A percentile compares a stretch with the other conserved stretches of the same genome.
These are phyloP conservation scores for Fraxinus anomala DNA, from an alignment of 257 asterid species.

Conservation along the genomic window DNA sequence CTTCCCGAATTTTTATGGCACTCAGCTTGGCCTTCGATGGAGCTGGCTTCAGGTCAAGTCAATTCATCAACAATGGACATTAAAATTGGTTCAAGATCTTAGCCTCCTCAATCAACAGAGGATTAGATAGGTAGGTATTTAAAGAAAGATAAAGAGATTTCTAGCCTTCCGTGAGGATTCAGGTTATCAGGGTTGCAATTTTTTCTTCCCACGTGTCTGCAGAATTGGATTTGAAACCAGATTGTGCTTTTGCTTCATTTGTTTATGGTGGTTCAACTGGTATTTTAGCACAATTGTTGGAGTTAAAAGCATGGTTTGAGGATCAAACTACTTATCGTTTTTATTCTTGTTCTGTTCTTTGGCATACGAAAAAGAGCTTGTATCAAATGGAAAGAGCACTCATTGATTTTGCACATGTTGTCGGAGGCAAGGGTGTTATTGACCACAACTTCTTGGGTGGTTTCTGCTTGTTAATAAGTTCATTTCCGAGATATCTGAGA, in stretches of 20 bases:
- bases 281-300: slow-evolving; percentile 45
- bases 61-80: slow-evolving; percentile 82
- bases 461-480: slow-evolving; percentile 40
- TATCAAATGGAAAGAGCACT: slow-evolving; percentile 41
- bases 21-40: slow-evolving; percentile 87
- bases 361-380: slow-evolving; percentile 51
- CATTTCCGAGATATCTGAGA: slow-evolving; percentile 22
- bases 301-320: slow-evolving; percentile 61
- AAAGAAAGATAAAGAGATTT: slow-evolving; percentile 62
- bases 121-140: slow-evolving; percentile 62
- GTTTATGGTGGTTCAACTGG: slow-evolving; percentile 45
- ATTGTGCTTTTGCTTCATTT: slow-evolving; percentile 59
- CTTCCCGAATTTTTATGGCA: slow-evolving; percentile 76
- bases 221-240: slow-evolving; percentile 45
- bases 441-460: slow-evolving; percentile 50
- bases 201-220: slow-evolving; percentile 47
- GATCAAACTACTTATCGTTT: slow-evolving; percentile 58
- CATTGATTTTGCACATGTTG: slow-evolving; percentile 60
- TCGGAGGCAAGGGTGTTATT: slow-evolving; percentile 37
- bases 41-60: slow-evolving; percentile 47
- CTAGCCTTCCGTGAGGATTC: slow-evolving; percentile 68
- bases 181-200: slow-evolving; percentile 79
- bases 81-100: slow-evolving; percentile 86
- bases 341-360: slow-evolving; percentile 53
- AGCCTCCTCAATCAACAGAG: slow-evolving; percentile 66